Conservation (phyloP, 305 asterid species). For the Fraxinus ornus region DNA sequence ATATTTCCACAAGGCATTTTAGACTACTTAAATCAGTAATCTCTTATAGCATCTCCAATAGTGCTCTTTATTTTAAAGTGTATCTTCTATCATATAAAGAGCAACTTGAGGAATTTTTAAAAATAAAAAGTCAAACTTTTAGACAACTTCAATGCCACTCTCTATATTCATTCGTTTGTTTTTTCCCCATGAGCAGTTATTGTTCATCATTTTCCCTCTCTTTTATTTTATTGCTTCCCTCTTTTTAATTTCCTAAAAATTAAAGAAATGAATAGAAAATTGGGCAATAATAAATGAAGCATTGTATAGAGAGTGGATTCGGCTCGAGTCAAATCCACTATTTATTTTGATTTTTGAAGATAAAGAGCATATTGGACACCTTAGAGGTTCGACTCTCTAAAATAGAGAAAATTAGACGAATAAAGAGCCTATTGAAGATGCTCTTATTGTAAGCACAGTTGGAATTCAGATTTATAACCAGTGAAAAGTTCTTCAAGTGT, state of each 20-base stretch:
- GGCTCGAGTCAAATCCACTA: neutral
- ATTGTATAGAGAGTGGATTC: neutral
- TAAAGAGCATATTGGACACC: neutral
- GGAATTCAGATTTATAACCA: neutral
- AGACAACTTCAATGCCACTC: neutral
- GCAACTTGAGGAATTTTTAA: neutral
- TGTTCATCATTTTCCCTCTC: neutral
- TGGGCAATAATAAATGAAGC: neutral
- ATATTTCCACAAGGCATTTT: neutral
- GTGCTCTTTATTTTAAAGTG: neutral
- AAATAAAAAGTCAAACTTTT: neutral
- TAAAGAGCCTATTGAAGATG: neutral
- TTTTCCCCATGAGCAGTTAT: neutral
- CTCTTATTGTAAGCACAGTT: neutral
- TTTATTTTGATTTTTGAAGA: neutral
- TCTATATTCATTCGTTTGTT: neutral
- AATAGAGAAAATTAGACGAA: neutral
- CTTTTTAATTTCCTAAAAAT: neutral
- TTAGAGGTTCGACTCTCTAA: neutral
- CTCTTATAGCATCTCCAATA: neutral
- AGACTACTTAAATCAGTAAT: neutral
- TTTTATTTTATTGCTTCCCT: neutral
- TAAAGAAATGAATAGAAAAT: neutral
- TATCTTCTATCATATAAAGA: neutral
- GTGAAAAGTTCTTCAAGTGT: neutral